phyloP scores from a whole-genome alignment of 495 filamentous ascomycete species.

The Neurospora discreta region DNA sequence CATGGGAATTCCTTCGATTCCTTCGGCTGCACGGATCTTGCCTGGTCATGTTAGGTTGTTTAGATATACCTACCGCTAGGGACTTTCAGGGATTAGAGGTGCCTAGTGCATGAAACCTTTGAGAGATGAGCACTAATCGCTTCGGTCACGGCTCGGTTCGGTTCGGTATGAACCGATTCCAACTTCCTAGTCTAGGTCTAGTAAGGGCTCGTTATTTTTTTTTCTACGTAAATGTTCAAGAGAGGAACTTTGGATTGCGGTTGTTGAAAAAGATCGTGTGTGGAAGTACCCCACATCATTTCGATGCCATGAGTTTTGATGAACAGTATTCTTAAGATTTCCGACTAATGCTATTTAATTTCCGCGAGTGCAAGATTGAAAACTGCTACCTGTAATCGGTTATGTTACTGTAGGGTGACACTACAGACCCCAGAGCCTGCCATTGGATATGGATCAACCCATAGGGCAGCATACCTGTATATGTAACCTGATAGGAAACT shows the following conservation, averaged over 20 bases:
- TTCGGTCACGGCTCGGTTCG: background rate
- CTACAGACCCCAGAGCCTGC: background rate
- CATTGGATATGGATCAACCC: background rate
- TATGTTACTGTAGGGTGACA: background rate
- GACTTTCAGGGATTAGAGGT: background rate
- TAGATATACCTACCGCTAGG: background rate
- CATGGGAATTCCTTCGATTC: too few relatives aligned
- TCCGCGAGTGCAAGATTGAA: background rate
- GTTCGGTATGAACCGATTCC: background rate
- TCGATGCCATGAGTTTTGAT: background rate
- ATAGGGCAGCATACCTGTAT: background rate
- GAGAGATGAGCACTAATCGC: background rate
- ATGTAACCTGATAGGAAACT: background rate
- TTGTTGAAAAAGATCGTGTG: background rate
- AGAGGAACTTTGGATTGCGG: background rate
- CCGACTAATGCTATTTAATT: background rate
- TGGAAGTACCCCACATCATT: background rate
- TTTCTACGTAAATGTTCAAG: background rate
- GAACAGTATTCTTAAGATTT: background rate
- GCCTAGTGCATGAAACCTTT: background rate
- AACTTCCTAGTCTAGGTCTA: background rate
- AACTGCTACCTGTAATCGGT: background rate
- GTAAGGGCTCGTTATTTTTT: background rate
- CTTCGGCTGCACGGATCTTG: too few relatives aligned
- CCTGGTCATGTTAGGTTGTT: too few relatives aligned